These are phyloP conservation scores for Microthyrium microscopicum DNA, from an alignment of 2,329 filamentous ascomycete species.

Conservation along the genomic window DNA sequence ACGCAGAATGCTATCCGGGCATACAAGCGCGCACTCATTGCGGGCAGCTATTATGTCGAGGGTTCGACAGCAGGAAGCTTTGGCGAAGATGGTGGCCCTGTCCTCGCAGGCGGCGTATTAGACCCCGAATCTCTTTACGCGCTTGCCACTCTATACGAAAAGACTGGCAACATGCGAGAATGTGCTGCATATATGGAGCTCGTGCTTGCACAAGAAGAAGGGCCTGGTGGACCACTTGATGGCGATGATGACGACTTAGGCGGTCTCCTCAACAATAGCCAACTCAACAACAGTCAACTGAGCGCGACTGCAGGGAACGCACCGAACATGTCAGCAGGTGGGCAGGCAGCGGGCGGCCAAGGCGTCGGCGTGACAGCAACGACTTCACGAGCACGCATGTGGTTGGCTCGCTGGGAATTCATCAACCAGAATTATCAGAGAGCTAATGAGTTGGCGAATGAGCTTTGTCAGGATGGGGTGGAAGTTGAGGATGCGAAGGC, in stretches of 20 bases:
- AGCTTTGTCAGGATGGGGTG: conserved; percentile 87
- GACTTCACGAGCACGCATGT: conserved; percentile 83
- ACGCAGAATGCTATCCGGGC: conserved; percentile 86
- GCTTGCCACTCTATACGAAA: conserved; percentile 79
- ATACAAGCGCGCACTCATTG: conserved; percentile 77
- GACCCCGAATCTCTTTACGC: conserved; percentile 84
- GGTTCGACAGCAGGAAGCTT: conserved; percentile 29
- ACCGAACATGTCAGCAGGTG: conserved; percentile 48
- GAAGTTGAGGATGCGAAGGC: conserved; percentile 97
- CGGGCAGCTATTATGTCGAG: conserved; percentile 60
- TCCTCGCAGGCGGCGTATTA: conserved; percentile 39
- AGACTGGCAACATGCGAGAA: conserved; percentile 58
- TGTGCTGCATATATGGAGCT: conserved; percentile 92
- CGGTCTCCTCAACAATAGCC: conserved; percentile 14
- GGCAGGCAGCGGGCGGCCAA: no score
- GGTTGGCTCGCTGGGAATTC: conserved; percentile 76
- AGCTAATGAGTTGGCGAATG: conserved; percentile 67
- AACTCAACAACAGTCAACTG: no score
- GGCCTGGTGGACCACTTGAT: conserved; percentile 22
- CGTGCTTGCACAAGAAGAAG: conserved; percentile 81
- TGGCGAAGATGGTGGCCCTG: conserved; percentile 29
- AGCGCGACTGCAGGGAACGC: conserved; percentile 21
- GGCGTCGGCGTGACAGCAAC: conserved; percentile 78
- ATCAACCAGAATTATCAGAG: conserved; percentile 56
- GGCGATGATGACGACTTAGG: conserved; percentile 19